Conservation (phyloP, 192 early-diverging fungal species). For the Linnemannia zychae region DNA sequence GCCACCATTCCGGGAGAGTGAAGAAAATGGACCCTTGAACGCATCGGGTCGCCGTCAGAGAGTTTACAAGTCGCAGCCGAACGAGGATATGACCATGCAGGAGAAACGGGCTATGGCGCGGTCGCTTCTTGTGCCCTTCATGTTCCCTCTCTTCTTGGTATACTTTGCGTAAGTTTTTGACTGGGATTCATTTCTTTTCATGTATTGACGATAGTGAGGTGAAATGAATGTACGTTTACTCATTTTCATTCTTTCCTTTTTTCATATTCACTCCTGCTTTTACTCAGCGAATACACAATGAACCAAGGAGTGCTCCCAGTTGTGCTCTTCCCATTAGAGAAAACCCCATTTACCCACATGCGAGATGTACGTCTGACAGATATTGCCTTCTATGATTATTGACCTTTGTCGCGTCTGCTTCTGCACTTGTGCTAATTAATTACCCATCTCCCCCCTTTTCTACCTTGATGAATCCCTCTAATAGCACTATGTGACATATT, state of each 20-base stretch:
- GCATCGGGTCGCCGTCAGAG: constrained; percentile 5
- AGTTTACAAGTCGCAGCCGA: constrained; percentile 30
- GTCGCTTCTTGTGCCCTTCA: constrained; percentile 49
- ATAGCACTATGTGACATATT: constrained; percentile 61
- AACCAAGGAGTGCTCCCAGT: constrained; percentile 59
- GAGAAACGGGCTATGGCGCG: constrained; percentile 51
- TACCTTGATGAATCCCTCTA: not conserved
- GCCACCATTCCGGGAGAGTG: constrained; percentile 31
- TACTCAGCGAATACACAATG: constrained; percentile 54
- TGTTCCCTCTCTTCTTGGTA: constrained; percentile 59
- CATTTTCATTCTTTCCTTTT: not conserved
- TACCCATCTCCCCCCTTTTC: not conserved
- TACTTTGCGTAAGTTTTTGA: constrained; percentile 51
- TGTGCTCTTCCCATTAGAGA: constrained; percentile 49
- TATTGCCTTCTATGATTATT: not conserved
- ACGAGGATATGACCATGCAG: constrained; percentile 46
- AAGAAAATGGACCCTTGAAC: not conserved
- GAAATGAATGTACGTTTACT: not conserved
- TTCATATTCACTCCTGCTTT: not conserved
- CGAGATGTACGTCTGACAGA: constrained; percentile 57
- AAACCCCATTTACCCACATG: constrained; percentile 57
- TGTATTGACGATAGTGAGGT: not conserved
- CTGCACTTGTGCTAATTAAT: too few species aligned
- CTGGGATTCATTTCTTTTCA: not conserved
- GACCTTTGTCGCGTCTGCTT: not conserved